These are phyloP conservation scores for Russula dissimulans DNA, from an alignment of 768 basidiomycete species.

Conservation along the genomic window DNA sequence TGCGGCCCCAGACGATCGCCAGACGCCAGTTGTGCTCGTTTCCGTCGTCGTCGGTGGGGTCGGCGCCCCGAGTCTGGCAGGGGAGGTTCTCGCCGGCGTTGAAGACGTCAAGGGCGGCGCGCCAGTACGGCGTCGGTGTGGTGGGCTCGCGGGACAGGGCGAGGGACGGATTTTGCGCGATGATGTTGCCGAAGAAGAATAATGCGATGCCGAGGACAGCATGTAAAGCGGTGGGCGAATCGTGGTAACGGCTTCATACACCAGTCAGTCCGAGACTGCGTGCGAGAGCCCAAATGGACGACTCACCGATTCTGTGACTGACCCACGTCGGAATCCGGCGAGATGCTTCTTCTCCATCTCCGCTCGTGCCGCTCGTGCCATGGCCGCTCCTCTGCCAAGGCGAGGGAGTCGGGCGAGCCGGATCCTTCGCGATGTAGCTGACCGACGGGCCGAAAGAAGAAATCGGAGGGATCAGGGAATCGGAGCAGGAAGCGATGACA, in stretches of 20 bases:
- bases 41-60: background rate
- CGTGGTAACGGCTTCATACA: conserved; percentile 19
- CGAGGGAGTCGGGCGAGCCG: background rate
- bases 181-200: conserved; percentile 53
- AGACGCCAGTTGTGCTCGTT: conserved; percentile 57
- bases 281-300: background rate
- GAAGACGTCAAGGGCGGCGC: conserved; percentile 62
- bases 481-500: conserved; percentile 51
- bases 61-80: conserved; percentile 25
- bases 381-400: background rate
- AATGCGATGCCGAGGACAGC: conserved; percentile 54
- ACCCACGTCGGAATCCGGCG: background rate
- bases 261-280: too few species aligned
- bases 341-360: background rate
- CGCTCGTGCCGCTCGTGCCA: background rate
- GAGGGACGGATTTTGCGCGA: conserved; percentile 42
- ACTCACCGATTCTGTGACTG: background rate
- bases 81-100: conserved; percentile 59
- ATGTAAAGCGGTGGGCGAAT: conserved; percentile 58
- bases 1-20: conserved; percentile 59
- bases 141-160: conserved; percentile 48
- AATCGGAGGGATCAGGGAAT: conserved; percentile 47
- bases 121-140: conserved; percentile 47
- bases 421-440: background rate
- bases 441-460: conserved; percentile 26